phyloP scores from a whole-genome alignment of 352 stramenopile species.

The Thraustochytrium striatum region DNA sequence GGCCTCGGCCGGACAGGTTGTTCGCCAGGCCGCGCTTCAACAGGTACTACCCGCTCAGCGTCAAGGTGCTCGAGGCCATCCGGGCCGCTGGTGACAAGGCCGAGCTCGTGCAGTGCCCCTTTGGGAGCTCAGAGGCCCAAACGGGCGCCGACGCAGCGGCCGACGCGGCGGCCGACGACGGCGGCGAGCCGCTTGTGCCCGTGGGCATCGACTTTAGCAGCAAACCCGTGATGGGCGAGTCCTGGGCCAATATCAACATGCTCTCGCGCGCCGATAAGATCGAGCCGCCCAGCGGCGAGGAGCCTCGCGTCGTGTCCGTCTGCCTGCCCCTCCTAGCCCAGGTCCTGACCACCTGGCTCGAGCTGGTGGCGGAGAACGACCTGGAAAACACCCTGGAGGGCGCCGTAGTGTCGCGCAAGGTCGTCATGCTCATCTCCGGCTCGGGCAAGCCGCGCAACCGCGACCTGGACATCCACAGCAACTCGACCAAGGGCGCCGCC shows the following conservation, averaged over 20 bases:
- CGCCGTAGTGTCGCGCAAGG: conserved; percentile 70
- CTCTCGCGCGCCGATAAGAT: conserved; percentile 67
- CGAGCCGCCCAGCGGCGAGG: conserved; percentile 48
- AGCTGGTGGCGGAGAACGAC: conserved; percentile 61
- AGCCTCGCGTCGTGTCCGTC: conserved; percentile 58
- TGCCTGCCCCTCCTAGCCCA: conserved; percentile 57
- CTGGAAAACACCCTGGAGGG: conserved; percentile 50
- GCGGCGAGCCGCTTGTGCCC: too few species aligned
- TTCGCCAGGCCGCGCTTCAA: conserved; percentile 78
- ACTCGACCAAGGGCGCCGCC: conserved; percentile 89
- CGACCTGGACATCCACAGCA: conserved; percentile 79
- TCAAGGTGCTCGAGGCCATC: conserved; percentile 67
- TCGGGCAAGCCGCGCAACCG: conserved; percentile 90
- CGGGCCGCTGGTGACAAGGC: conserved; percentile 54
- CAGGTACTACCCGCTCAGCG: conserved; percentile 72
- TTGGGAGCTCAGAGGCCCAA: background rate
- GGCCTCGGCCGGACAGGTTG: too few species aligned
- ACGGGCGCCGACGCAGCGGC: background rate
- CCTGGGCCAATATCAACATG: conserved; percentile 69
- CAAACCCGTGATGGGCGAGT: conserved; percentile 73
- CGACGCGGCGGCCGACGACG: background rate
- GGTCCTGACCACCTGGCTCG: background rate
- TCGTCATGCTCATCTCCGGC: conserved; percentile 92
- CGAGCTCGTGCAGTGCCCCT: conserved; percentile 34
- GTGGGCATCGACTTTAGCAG: conserved; percentile 59